These are phyloP conservation scores for Phlebopus sp. DNA, from an alignment of 1,284 basidiomycete genomes.

Conservation along the genomic window DNA sequence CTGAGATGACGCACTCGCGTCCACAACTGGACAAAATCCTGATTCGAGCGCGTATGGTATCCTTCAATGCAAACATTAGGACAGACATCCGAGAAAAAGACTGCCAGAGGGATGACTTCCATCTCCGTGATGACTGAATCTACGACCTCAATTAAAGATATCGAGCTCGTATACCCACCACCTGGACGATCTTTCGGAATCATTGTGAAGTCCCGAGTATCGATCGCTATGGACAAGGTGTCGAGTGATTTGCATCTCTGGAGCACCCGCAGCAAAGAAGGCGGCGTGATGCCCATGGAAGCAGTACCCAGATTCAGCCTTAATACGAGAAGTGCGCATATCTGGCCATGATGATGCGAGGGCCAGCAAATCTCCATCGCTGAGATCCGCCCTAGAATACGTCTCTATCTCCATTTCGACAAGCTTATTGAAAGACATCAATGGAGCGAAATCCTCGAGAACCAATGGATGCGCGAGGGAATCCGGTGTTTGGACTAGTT, in stretches of 20 bases:
- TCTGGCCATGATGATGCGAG: constrained; percentile 2
- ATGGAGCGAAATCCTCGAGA: background rate
- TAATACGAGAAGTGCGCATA: too few relatives aligned
- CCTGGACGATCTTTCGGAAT: constrained; percentile 2
- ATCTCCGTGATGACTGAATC: background rate
- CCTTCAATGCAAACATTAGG: constrained; percentile 2
- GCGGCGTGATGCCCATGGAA: constrained; percentile 2
- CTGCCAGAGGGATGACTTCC: background rate
- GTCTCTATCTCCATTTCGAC: background rate
- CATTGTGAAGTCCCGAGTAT: background rate
- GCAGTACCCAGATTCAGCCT: too few relatives aligned
- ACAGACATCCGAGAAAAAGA: constrained; percentile 4
- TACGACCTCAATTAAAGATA: background rate
- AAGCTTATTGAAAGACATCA: constrained; percentile 1
- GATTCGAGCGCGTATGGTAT: too few relatives aligned
- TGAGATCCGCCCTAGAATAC: background rate
- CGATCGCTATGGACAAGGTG: constrained; percentile 1
- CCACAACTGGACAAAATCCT: constrained; percentile 6
- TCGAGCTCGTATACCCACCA: background rate
- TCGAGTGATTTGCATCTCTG: background rate
- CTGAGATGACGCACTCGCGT: background rate
- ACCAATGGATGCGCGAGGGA: too few relatives aligned
- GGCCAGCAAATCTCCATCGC: background rate
- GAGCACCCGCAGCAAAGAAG: constrained; percentile 1
- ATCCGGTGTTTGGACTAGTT: too few relatives aligned